Evolutionary conservation across 148 eudicot genomes (phyloP).

Genomic region (Camellia sinensis): DNA sequence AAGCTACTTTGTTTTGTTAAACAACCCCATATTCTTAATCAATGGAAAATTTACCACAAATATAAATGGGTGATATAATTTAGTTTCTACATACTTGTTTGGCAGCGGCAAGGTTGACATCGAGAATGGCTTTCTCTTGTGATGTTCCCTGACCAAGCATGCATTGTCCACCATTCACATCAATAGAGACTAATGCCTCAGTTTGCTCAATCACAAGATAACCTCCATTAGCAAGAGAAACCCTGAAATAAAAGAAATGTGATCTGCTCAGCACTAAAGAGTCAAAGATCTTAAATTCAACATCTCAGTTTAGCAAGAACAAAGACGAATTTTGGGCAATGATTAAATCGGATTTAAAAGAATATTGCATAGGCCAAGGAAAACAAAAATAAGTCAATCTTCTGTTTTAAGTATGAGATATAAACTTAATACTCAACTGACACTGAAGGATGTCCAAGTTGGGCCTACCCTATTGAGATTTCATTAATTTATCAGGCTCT

Average conservation of each 20-base stretch:
- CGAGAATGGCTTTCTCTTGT: constrained; percentile 85
- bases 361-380: not conserved
- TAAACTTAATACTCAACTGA: not conserved
- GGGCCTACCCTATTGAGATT: not conserved
- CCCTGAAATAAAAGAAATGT: constrained; percentile 41
- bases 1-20: not conserved
- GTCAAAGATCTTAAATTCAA: not conserved
- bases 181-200: constrained; percentile 92
- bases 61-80: not conserved
- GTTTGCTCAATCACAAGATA: constrained; percentile 94
- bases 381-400: not conserved
- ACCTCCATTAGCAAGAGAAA: constrained; percentile 82
- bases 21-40: not conserved
- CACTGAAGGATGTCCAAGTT: not conserved
- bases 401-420: not conserved
- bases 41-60: not conserved
- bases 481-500: not conserved
- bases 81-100: constrained; percentile 61
- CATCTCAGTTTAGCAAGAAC: not conserved
- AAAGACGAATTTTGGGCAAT: not conserved
- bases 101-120: constrained; percentile 95
- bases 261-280: constrained; percentile 22
- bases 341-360: not conserved
- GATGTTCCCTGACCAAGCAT: constrained; percentile 90
- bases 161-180: constrained; percentile 91